Conservation (phyloP, 169 alveolate species). For the Neospora caninum region DNA sequence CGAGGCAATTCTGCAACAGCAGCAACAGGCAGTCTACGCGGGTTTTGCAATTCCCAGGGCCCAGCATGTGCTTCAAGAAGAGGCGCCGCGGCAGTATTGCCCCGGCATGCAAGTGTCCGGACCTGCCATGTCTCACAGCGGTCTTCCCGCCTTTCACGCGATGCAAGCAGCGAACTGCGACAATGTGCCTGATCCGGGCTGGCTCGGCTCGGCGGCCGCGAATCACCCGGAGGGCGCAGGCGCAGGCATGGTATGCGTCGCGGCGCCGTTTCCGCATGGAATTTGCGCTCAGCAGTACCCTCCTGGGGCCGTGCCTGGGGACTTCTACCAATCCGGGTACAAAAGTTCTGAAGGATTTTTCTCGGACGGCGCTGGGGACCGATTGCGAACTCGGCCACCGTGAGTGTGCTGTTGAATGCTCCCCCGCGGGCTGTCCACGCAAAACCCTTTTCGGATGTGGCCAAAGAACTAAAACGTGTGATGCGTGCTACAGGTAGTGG, state of each 20-base stretch:
- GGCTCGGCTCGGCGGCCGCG: background rate
- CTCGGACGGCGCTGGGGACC: background rate
- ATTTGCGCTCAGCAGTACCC: background rate
- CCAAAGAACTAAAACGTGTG: background rate
- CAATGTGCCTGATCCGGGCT: background rate
- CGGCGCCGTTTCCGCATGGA: background rate
- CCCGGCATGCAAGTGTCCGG: background rate
- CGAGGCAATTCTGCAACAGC: background rate
- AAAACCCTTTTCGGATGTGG: too few species aligned
- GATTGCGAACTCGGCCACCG: background rate
- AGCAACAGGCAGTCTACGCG: background rate
- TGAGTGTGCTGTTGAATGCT: too few species aligned
- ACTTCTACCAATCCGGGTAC: background rate
- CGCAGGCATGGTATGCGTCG: background rate
- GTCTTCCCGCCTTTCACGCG: background rate
- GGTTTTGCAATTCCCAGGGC: background rate
- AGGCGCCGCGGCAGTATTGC: background rate
- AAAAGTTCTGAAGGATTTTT: background rate
- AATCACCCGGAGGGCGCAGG: background rate
- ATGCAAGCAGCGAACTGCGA: background rate
- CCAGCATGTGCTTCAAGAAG: background rate
- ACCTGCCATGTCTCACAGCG: background rate
- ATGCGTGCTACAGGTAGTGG: background rate
- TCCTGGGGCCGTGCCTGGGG: background rate
- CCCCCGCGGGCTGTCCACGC: too few species aligned